Evolutionary conservation across 495 filamentous ascomycete genomes (phyloP), one percentile per base, ranked within the genome.

Genomic region (Hypoxylon rickii): DNA sequence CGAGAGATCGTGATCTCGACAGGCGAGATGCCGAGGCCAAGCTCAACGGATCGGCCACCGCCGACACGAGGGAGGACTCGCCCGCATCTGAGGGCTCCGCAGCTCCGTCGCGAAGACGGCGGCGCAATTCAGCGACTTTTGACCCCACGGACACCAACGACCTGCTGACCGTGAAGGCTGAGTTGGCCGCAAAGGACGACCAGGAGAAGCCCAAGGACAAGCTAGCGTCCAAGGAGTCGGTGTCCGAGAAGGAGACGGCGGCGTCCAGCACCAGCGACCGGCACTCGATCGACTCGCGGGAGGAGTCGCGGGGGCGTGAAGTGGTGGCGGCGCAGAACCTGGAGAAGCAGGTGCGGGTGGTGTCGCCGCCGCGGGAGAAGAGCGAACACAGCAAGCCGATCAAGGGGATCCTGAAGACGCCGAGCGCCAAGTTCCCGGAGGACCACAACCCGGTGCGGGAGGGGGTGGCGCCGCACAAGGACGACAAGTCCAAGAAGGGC

Each of bases 401-500:
- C n/a, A 89, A 86, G 66, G 78, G 86, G 5, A 90, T 89, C 33
- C 75, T 96, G 10, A 89, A 90, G 67, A 73, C 79, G 29, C 89
- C 90, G 0, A 84, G 80, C 2, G 76, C 79, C 17, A 86, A 86
- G 55, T 96, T 95, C 69, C 90, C 90, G 0, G 90, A 94, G 60
- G 83, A 95, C 22, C 79, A 82, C 0, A 83, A 86, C 44, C 84
- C 87, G 0, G 81, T 92, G n/a, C 76, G 90, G 19, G 90, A 95
- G 65, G 90, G 90, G n/a, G 90, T 94, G 11, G 89, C 89, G 3
- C 90, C 90, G 12, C 80, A 92, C 65, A 94, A 93, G 70, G 89
- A 92, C 44, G 85, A 88, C 41, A 87, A 89, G 70, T 76, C 85
- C 55, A 80, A 78, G 61, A 73, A 73, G 38, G 83, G 85, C 17